Conservation (phyloP, 1,139 yeast genomes). For the Geotrichum klebahnii region DNA sequence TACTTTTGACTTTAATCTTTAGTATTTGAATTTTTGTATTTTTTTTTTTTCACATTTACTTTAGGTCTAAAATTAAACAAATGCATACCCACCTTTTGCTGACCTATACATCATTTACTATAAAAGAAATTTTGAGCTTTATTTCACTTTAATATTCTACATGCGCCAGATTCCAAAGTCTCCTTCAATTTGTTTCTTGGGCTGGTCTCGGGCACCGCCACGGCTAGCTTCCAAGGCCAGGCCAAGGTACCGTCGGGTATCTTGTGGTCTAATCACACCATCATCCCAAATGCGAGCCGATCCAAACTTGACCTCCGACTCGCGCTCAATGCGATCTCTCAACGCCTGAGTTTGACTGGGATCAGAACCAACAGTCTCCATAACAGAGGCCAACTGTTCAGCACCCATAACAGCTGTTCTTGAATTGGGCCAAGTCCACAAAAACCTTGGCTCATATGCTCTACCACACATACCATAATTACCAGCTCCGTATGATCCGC, state of each 20-base stretch:
- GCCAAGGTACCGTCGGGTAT: constrained; percentile 37
- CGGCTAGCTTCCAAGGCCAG: constrained; percentile 35
- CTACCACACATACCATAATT: constrained; percentile 42
- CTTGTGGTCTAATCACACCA: constrained; percentile 38
- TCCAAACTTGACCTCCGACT: constrained; percentile 35
- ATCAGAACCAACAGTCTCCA: constrained; percentile 36
- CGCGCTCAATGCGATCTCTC: constrained; percentile 35
- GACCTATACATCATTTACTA: too few relatives aligned
- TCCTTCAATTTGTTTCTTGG: constrained; percentile 23
- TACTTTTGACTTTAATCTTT: too few relatives aligned
- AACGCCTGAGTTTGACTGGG: constrained; percentile 29
- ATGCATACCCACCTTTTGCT: too few relatives aligned
- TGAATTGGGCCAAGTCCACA: constrained; percentile 40
- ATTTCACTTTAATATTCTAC: constrained; percentile 27
- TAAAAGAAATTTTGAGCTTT: too few relatives aligned
- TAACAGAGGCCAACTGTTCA: constrained; percentile 38
- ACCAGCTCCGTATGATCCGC: constrained; percentile 40
- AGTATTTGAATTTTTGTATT: too few relatives aligned
- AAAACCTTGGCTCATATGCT: constrained; percentile 39
- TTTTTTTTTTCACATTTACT: too few relatives aligned
- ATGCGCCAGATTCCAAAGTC: constrained; percentile 39
- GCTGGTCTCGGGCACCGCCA: constrained; percentile 21
- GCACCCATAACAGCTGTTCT: constrained; percentile 41
- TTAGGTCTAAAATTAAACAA: too few relatives aligned
- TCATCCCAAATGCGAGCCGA: constrained; percentile 40